These are phyloP conservation scores for Dioscorea cayenensis DNA, from an alignment of 116 monocot species.

Conservation along the genomic window DNA sequence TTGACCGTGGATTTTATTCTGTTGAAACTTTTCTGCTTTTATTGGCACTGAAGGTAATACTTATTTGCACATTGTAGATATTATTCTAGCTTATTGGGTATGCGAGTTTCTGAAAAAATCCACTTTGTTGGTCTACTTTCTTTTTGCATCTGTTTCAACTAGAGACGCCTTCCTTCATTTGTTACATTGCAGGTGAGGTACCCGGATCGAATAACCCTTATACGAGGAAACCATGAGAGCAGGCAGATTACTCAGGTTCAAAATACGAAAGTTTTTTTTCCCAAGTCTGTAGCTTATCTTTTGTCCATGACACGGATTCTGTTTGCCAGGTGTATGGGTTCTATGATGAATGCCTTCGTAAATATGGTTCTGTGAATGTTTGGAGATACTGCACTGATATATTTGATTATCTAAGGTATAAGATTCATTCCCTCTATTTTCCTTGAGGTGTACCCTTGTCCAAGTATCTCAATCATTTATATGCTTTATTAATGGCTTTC, in stretches of 20 bases:
- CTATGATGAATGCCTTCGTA: conserved; percentile 96
- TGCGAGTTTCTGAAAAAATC: not conserved
- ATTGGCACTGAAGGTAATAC: conserved; percentile 79
- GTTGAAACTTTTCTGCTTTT: conserved; percentile 97
- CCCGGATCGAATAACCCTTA: conserved; percentile 94
- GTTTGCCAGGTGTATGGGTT: conserved; percentile 84
- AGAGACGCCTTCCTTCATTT: not conserved
- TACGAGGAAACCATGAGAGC: conserved; percentile 98
- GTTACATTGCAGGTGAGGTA: conserved; percentile 65
- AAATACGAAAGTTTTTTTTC: not conserved
- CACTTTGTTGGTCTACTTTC: not conserved
- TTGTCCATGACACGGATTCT: not conserved
- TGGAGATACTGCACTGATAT: conserved; percentile 99
- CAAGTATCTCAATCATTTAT: not conserved
- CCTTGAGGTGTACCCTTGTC: not conserved
- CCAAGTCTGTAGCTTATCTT: too few relatives aligned
- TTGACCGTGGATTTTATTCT: conserved; percentile 97
- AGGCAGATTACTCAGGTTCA: conserved; percentile 95
- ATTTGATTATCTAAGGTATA: conserved; percentile 91
- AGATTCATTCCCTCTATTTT: not conserved
- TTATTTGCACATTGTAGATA: not conserved
- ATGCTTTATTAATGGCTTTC: not conserved
- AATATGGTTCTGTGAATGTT: conserved; percentile 98
- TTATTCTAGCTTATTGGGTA: not conserved
- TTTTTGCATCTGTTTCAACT: not conserved